These are phyloP conservation scores for Termitomyces sp. DNA, from an alignment of 768 basidiomycete species.

Conservation along the genomic window DNA sequence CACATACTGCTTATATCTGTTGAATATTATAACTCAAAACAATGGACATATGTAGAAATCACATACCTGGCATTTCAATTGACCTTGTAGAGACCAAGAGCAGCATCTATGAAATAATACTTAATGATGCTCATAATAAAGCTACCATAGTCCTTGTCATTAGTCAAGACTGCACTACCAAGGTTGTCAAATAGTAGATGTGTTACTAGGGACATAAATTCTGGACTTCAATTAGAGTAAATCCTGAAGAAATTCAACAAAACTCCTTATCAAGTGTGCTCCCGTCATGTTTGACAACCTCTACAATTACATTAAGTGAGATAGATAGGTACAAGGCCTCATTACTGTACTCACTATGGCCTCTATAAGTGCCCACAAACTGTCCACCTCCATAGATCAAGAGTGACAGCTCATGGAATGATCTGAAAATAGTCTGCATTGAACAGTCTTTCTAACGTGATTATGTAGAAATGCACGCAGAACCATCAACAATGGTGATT, in stretches of 20 bases:
- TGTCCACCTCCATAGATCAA: constrained; percentile 21
- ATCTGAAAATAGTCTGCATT: not conserved
- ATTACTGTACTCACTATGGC: constrained; percentile 14
- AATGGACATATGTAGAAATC: not conserved
- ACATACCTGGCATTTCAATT: constrained; percentile 20
- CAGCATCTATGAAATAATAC: constrained; percentile 19
- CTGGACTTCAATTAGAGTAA: not conserved
- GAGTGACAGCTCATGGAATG: constrained; percentile 18
- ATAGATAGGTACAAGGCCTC: not conserved
- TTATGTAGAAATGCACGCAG: not conserved
- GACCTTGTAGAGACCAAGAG: constrained; percentile 14
- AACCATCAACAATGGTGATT: not conserved
- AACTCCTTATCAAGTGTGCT: too few species aligned
- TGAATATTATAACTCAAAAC: too few species aligned
- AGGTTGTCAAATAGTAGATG: constrained; percentile 19
- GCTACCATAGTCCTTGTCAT: constrained; percentile 18
- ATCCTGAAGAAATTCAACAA: not conserved
- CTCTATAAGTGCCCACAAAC: constrained; percentile 17
- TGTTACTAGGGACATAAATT: constrained; percentile 16
- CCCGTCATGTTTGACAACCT: constrained; percentile 12
- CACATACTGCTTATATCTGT: not conserved
- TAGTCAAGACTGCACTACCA: constrained; percentile 23
- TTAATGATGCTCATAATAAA: constrained; percentile 15
- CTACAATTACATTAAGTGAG: not conserved
- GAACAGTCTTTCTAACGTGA: not conserved